Evolutionary conservation across 1,139 yeast genomes (phyloP).

Genomic region (Debaryomycetaceae sp.): DNA sequence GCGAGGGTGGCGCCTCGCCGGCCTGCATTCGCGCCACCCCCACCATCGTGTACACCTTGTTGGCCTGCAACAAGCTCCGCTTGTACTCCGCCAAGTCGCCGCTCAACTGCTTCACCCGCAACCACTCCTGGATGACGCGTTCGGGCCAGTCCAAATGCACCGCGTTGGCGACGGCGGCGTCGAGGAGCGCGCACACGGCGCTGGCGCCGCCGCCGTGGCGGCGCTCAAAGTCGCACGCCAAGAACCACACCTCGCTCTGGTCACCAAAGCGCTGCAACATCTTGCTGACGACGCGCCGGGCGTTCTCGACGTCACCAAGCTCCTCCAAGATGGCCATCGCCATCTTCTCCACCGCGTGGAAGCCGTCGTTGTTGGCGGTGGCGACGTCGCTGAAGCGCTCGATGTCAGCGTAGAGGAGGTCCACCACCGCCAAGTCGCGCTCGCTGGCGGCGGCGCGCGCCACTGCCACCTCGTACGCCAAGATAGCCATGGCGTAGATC

Average conservation of each 20-base stretch:
- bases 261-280: slow-evolving; percentile 24
- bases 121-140: slow-evolving; percentile 43
- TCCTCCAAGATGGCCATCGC: slow-evolving; percentile 26
- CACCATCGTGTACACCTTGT: slow-evolving; percentile 14
- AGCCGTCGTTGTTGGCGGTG: slow-evolving; percentile 23
- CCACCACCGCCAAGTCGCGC: slow-evolving; percentile 11
- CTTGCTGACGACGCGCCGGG: slow-evolving; percentile 21
- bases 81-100: slow-evolving; percentile 26
- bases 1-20: too few relatives aligned
- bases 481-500: slow-evolving; percentile 25
- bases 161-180: slow-evolving; percentile 26
- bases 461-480: slow-evolving; percentile 16
- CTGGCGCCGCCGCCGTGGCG: slow-evolving; percentile 17
- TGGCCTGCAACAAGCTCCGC: slow-evolving; percentile 18
- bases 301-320: slow-evolving; percentile 21
- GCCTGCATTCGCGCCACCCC: slow-evolving; percentile 7
- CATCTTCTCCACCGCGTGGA: slow-evolving; percentile 41
- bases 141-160: slow-evolving; percentile 48
- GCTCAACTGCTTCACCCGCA: slow-evolving; percentile 32
- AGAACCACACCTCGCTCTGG: slow-evolving; percentile 49
- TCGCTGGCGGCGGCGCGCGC: slow-evolving; percentile 9
- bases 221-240: slow-evolving; percentile 36
- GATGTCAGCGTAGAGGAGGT: slow-evolving; percentile 11
- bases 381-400: slow-evolving; percentile 18
- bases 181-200: slow-evolving; percentile 22